These are phyloP conservation scores for Lactarius hengduanensis DNA, from an alignment of 768 basidiomycete genomes.

Conservation along the genomic window DNA sequence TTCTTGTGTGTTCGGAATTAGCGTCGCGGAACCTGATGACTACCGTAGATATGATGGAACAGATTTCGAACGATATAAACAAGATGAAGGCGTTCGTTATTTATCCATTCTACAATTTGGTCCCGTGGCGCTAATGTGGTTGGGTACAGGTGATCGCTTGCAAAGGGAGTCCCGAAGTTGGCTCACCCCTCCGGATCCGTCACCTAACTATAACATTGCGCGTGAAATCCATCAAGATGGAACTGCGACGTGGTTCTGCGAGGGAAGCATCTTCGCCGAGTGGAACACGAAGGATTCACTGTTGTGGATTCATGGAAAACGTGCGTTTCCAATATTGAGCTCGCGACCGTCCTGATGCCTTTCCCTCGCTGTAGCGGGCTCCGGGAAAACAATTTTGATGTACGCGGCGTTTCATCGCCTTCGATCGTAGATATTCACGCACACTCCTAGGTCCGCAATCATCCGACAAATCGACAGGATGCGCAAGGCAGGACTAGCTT, in stretches of 20 bases:
- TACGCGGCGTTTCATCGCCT: neutral
- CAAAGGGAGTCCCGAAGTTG: neutral
- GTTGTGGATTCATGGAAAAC: constrained; percentile 13
- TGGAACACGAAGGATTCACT: neutral
- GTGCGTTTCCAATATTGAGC: neutral
- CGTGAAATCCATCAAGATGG: neutral
- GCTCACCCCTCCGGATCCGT: constrained; percentile 17
- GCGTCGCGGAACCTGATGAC: neutral
- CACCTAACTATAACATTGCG: neutral
- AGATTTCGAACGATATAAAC: neutral
- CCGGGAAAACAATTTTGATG: constrained; percentile 11
- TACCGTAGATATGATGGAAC: constrained; percentile 1
- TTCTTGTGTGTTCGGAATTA: neutral
- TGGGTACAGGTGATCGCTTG: neutral
- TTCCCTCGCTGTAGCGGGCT: neutral
- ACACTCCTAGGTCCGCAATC: neutral
- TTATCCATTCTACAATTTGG: neutral
- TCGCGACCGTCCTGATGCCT: neutral
- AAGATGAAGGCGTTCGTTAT: neutral
- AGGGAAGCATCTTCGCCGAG: neutral
- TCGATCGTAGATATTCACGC: neutral
- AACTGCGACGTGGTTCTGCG: constrained; percentile 2
- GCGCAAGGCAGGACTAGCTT: neutral
- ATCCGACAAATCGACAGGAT: neutral
- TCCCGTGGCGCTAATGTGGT: neutral